Evolutionary conservation across 495 filamentous ascomycete species (phyloP).

Genomic region (Penicillium bialowiezense): DNA sequence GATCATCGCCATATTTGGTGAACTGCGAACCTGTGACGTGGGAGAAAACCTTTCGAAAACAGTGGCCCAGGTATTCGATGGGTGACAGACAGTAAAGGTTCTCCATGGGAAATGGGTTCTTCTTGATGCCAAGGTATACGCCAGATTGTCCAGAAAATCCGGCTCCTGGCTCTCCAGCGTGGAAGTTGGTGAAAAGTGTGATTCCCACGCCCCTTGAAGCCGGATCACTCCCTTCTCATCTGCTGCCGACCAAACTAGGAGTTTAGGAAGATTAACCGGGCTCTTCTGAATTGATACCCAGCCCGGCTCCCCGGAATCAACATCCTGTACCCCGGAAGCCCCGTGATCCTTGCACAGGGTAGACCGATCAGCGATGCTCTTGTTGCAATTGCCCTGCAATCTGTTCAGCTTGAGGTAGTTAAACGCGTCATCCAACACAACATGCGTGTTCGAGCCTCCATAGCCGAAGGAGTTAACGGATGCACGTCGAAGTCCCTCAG

Average conservation of each 20-base stretch:
- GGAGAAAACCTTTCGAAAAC: background rate
- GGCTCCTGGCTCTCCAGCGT: background rate
- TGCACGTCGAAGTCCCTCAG: conserved; percentile 18
- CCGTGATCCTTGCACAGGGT: background rate
- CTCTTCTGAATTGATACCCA: no score
- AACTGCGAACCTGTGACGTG: background rate
- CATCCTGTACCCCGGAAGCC: background rate
- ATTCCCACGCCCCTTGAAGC: background rate
- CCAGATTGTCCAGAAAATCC: conserved; percentile 2
- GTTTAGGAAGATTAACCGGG: conserved; percentile 1
- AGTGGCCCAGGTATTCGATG: background rate
- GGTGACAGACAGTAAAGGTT: background rate
- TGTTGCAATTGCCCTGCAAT: conserved; percentile 15
- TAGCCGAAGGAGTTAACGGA: conserved; percentile 36
- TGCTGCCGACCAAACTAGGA: conserved; percentile 22
- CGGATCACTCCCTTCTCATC: conserved; percentile 17
- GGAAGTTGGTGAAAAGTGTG: background rate
- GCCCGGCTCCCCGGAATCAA: background rate
- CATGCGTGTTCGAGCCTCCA: conserved; percentile 32
- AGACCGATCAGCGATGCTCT: background rate
- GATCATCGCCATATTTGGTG: conserved; percentile 19
- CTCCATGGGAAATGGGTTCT: background rate
- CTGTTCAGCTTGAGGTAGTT: conserved; percentile 11
- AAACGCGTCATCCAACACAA: conserved; percentile 32
- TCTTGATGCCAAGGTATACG: conserved; percentile 6